Conservation (phyloP, 805 yeast genomes). For the Clavispora santaluciae region DNA sequence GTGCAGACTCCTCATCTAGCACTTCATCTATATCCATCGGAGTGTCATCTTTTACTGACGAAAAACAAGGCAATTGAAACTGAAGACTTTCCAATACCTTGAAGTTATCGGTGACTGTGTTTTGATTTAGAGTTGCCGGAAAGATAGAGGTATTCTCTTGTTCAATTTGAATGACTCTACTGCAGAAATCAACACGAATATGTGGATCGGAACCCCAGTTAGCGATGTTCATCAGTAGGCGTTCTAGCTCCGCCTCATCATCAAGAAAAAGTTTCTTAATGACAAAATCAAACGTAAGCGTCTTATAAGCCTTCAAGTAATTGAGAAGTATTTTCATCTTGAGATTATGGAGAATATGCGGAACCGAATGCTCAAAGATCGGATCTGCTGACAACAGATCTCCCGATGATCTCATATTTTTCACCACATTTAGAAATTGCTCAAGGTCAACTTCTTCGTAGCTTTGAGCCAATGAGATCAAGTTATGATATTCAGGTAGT, state of each 20-base stretch:
- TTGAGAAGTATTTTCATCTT: conserved; percentile 27
- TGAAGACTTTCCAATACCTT: background rate
- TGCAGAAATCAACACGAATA: conserved; percentile 26
- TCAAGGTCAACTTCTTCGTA: conserved; percentile 27
- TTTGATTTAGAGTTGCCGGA: conserved; percentile 17
- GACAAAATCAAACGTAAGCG: conserved; percentile 25
- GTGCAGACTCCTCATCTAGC: background rate
- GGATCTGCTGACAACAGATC: conserved; percentile 28
- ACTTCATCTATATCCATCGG: conserved; percentile 5
- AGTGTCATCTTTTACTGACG: background rate
- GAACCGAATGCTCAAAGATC: conserved; percentile 25
- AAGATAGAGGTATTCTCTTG: conserved; percentile 5
- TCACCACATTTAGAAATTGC: conserved; percentile 14
- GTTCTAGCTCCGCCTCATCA: conserved; percentile 23
- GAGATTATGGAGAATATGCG: conserved; percentile 25
- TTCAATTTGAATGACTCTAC: conserved; percentile 16
- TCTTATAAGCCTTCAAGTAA: conserved; percentile 26
- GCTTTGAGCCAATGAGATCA: conserved; percentile 24
- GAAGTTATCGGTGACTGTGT: conserved; percentile 11
- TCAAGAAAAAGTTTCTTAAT: conserved; percentile 16
- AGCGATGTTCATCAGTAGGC: conserved; percentile 23
- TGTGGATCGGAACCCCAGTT: conserved; percentile 25
- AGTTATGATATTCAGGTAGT: conserved; percentile 17
- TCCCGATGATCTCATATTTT: conserved; percentile 12
- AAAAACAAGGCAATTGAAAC: background rate